Base-by-base conservation (phyloP, 495 filamentous ascomycete genomes). In the Clavariopsis aquatica region DNA sequence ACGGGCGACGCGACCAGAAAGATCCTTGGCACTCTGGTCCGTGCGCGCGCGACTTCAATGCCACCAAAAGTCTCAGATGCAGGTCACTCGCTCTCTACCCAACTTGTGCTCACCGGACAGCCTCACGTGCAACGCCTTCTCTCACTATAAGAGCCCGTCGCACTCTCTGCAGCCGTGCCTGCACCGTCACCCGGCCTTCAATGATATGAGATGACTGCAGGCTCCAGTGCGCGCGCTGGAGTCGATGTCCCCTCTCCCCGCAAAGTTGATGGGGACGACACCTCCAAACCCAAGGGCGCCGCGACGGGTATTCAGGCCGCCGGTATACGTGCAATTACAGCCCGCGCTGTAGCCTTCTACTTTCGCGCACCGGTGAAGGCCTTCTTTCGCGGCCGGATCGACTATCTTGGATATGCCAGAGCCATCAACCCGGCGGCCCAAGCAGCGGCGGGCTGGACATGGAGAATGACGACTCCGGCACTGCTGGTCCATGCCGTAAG, bases 311-410 rank as follows among this genome's bases (percentile, higher is more conserved):
- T 72, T 8, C 76, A 73, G 28, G 87, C 81, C 15, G 92, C 92
- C 10, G 83, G 89, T 31, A 87, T 89, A 46, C 87, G 92, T 55
- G 91, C 92, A 26, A 71, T 95, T 58, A 89, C 85, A 69, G 85
- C 90, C 3, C 89, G 92, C 69, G 74, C 88, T 51, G 80, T 96
- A 45, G 86, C 91, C 24, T 95, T 96, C 68, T 96, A 94, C 74
- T 96, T 96, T 69, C 80, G 92, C 61, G 89, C 90, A 1, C 92
- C 92, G 1, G 86, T 90, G 28, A 95, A 95, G 74, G 88, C 91
- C 2, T 96, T 96, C 74, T 93, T 96, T 74, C 83, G 89, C 55
- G 91, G 88, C 3, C 79, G 92, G 57, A 90, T 96, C 65, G 92
- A 96, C 81, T 96, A 68, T 26, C 45, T 87, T 83, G 86, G 83